A percentile compares a stretch with the other conserved stretches of the same genome.
phyloP scores from a whole-genome alignment of 164 flowering plant genomes.

The Litsea cubeba region DNA sequence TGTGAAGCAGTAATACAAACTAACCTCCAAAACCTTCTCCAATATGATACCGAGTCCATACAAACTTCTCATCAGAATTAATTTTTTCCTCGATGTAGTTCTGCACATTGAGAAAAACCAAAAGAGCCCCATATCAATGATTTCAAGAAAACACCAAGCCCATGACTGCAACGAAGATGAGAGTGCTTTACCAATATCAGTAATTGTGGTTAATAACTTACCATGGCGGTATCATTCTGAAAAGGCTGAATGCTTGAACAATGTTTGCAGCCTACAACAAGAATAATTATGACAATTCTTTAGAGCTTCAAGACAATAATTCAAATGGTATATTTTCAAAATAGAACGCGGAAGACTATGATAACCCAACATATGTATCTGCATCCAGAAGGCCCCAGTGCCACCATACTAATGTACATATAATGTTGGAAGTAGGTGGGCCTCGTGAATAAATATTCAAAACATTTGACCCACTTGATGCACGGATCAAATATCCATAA shows the following conservation, averaged over 20 bases:
- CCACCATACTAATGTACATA: too few species aligned
- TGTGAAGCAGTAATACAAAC: background rate
- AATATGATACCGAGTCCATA: conserved; percentile 54
- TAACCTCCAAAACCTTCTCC: conserved; percentile 71
- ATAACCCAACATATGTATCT: too few species aligned
- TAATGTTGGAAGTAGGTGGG: too few species aligned
- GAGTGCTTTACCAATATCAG: background rate
- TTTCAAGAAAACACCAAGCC: background rate
- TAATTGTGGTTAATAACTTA: conserved; percentile 15
- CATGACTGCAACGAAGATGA: background rate
- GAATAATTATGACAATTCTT: background rate
- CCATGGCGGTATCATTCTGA: conserved; percentile 56
- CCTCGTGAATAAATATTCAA: too few species aligned
- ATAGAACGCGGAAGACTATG: too few species aligned
- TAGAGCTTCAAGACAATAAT: background rate
- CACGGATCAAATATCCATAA: too few species aligned
- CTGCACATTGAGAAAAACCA: conserved; percentile 29
- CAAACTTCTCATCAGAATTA: conserved; percentile 43
- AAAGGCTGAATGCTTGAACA: conserved; percentile 80
- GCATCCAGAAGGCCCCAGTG: too few species aligned
- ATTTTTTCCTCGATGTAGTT: conserved; percentile 58
- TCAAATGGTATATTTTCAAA: background rate
- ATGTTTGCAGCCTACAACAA: conserved; percentile 66
- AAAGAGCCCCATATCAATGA: background rate
- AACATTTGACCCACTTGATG: too few species aligned